Evolutionary conservation across 2,329 filamentous ascomycete genomes (phyloP).

Genomic region (Ophiocordyceps sinensis): DNA sequence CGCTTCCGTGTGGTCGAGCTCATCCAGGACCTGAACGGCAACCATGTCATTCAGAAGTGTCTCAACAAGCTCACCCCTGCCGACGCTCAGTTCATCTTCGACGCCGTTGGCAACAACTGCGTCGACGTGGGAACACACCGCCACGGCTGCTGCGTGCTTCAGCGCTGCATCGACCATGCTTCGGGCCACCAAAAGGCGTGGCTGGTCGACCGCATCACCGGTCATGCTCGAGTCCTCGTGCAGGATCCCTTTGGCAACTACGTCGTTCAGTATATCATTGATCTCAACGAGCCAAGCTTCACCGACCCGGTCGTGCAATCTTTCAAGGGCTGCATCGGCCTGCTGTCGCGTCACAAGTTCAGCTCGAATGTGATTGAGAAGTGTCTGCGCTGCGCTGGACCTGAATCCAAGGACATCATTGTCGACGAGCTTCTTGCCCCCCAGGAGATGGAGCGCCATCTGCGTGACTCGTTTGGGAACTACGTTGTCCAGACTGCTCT

Average conservation of each 20-base stretch:
- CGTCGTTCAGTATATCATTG: slow-evolving; percentile 96
- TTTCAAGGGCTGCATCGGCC: slow-evolving; percentile 60
- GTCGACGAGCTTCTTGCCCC: slow-evolving; percentile 66
- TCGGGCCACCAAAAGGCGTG: slow-evolving; percentile 77
- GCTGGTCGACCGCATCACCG: slow-evolving; percentile 75
- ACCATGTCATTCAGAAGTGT: slow-evolving; percentile 98
- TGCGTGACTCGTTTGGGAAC: slow-evolving; percentile 90
- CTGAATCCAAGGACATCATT: slow-evolving; percentile 62
- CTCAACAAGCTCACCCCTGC: slow-evolving; percentile 78
- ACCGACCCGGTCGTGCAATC: slow-evolving; percentile 76
- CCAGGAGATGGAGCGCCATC: slow-evolving; percentile 70
- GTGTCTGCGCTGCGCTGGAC: slow-evolving; percentile 70
- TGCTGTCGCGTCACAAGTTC: slow-evolving; percentile 88
- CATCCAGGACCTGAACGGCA: slow-evolving; percentile 95
- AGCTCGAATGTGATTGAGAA: slow-evolving; percentile 99
- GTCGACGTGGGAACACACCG: slow-evolving; percentile 90
- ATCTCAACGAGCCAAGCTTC: slow-evolving; percentile 75
- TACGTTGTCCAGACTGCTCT: slow-evolving; percentile 96
- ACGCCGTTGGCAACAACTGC: slow-evolving; percentile 77
- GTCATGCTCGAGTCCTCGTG: slow-evolving; percentile 75
- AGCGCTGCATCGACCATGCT: slow-evolving; percentile 96
- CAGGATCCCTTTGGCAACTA: slow-evolving; percentile 98
- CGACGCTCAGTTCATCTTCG: slow-evolving; percentile 93
- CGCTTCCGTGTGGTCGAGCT: slow-evolving; percentile 76
- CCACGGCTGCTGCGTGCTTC: slow-evolving; percentile 93